Conservation (phyloP, 306 rosid species). For the Begonia peltatifolia region DNA sequence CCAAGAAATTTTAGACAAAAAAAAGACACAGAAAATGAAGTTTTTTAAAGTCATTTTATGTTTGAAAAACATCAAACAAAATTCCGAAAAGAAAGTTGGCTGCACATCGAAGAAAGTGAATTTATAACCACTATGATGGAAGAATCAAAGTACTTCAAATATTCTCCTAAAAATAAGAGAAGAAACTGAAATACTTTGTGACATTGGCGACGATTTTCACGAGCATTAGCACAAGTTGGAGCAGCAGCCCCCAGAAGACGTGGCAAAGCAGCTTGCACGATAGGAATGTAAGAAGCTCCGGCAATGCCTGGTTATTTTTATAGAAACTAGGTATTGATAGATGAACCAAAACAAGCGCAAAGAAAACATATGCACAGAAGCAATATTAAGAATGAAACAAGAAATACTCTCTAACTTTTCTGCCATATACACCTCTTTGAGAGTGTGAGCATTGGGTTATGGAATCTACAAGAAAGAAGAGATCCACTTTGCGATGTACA, state of each 20-base stretch:
- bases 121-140: neutral
- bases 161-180: conserved; percentile 3
- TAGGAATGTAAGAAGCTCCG: conserved; percentile 91
- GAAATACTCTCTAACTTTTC: neutral
- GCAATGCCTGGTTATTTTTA: conserved; percentile 51
- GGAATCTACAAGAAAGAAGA: conserved; percentile 97
- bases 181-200: conserved; percentile 46
- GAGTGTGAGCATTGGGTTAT: conserved; percentile 89
- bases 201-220: conserved; percentile 98
- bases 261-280: conserved; percentile 91
- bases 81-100: no score
- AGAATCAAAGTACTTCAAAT: no score
- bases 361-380: no score
- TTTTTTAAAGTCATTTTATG: no score
- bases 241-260: conserved; percentile 98
- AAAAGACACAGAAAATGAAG: no score
- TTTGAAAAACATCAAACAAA: no score
- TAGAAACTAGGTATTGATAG: no score
- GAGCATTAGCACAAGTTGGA: conserved; percentile 78
- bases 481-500: conserved; percentile 86
- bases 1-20: no score
- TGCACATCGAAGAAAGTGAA: neutral
- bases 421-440: conserved; percentile 43
- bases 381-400: no score
- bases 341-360: no score